Evolutionary conservation across 768 basidiomycete genomes (phyloP).

Genomic region (Trametes gibbosa): DNA sequence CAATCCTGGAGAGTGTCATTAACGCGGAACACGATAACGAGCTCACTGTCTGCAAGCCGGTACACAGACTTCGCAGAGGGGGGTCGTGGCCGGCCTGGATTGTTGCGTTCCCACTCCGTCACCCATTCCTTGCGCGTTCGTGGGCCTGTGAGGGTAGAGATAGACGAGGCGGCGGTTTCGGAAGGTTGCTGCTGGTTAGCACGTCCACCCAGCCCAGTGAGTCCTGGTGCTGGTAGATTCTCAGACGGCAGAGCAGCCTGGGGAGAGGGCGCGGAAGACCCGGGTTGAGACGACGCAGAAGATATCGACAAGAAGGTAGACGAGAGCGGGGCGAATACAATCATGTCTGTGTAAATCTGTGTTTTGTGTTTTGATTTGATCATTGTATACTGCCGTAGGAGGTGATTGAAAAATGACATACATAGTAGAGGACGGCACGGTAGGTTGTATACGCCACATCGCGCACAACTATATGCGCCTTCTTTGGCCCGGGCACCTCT

Average conservation of each 20-base stretch:
- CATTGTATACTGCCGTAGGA: neutral
- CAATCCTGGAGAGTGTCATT: neutral
- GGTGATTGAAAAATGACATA: slow-evolving; percentile 25
- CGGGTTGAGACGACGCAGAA: slow-evolving; percentile 15
- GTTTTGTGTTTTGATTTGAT: neutral
- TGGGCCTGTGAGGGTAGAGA: slow-evolving; percentile 21
- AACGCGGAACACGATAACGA: neutral
- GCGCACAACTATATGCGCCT: slow-evolving; percentile 49
- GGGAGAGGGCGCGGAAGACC: slow-evolving; percentile 9
- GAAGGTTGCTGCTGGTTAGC: slow-evolving; percentile 18
- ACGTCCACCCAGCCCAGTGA: slow-evolving; percentile 4
- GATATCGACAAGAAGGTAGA: slow-evolving; percentile 52
- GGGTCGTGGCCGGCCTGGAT: slow-evolving; percentile 62
- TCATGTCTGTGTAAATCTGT: slow-evolving; percentile 82
- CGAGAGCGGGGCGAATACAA: slow-evolving; percentile 80
- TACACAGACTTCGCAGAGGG: slow-evolving; percentile 87
- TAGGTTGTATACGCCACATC: slow-evolving; percentile 66
- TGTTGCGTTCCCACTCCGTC: slow-evolving; percentile 55
- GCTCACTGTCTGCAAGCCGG: slow-evolving; percentile 77
- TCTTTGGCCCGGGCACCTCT: slow-evolving; percentile 42
- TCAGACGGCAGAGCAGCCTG: slow-evolving; percentile 31
- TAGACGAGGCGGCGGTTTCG: slow-evolving; percentile 10
- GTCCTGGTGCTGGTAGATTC: slow-evolving; percentile 32
- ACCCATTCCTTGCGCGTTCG: slow-evolving; percentile 67
- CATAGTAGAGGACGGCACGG: slow-evolving; percentile 74